Base-by-base conservation (phyloP, 2,329 filamentous ascomycete species). In the Fusarium guadeloupense region DNA sequence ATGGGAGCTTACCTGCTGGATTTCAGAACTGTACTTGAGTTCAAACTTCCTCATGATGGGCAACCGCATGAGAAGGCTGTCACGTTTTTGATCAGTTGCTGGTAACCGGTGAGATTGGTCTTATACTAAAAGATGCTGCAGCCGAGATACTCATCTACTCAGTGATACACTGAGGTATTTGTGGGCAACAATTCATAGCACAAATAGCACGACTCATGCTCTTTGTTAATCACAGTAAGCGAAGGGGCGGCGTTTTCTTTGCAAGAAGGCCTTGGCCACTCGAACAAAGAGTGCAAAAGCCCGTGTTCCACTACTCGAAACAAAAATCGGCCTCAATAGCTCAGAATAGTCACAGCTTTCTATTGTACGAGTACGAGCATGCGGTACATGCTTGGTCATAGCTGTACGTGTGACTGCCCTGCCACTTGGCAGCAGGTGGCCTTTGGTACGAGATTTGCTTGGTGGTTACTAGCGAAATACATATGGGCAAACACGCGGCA, bases 11-110 rank as follows among this genome's bases (percentile, higher is more conserved):
- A 59, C 57, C 17, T 62, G 62, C 5, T 63, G 57, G 3, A 66
- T 48, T 13, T 65, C 62, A 9, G 16, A n/a, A 5, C 6, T 42
- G 14, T 45, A 64, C 31, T 21, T 45, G 9, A 53, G 42, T 3
- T 19, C 8, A 14, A 39, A 40, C 0, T 9, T 33, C 4, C 9
- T 9, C 59, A 63, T 60, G 20, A 5, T 37, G 9, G n/a, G 3
- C 4, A 20, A 9, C 2, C 5, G 5, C 5, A 7, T 10, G 25
- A n/a, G 2, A 3, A 13, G 3, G 7, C 6, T 7, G 19, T 33
- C 26, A 44, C 26, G 40, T 9, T 40, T 21, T 10, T 2, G 9
- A 13, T 35, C 39, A 44, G 40, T 14, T 26, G 9, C 9, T 9
- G 13, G 3, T 10, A 16, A 23, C 14, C 4, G 23, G 4, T 12